Percentiles rank a stretch among this genome's conserved stretches.
These are phyloP conservation scores for Filosporella fistucella DNA, from an alignment of 495 filamentous ascomycete genomes.

Conservation along the genomic window DNA sequence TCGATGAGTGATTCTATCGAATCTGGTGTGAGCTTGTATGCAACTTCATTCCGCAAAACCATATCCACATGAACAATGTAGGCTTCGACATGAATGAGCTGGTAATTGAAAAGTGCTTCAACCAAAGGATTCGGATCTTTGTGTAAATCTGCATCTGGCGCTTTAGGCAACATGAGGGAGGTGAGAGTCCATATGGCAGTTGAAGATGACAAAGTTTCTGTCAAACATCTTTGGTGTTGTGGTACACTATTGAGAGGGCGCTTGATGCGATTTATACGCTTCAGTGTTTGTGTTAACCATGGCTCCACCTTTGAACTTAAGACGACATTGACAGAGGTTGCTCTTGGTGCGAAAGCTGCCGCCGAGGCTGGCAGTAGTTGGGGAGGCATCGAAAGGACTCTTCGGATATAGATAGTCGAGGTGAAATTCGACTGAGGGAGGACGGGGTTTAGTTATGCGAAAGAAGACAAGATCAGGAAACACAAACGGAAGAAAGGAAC, in stretches of 20 bases:
- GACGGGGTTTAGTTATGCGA: conserved; percentile 24
- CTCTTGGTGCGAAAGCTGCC: conserved; percentile 90
- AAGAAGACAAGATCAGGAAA: conserved; percentile 21
- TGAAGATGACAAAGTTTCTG: conserved; percentile 86
- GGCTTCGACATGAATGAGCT: conserved; percentile 91
- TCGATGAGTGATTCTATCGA: conserved; percentile 93
- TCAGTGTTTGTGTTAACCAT: conserved; percentile 95
- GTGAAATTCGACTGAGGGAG: conserved; percentile 16
- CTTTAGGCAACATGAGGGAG: conserved; percentile 90
- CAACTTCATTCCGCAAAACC: conserved; percentile 95
- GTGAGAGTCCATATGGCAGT: conserved; percentile 95
- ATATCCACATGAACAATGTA: conserved; percentile 99
- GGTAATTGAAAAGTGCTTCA: conserved; percentile 89
- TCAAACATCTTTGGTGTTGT: conserved; percentile 94
- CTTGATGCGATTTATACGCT: conserved; percentile 97
- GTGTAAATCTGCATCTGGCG: conserved; percentile 80
- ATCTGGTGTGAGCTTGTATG: conserved; percentile 96
- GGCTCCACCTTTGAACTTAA: conserved; percentile 91
- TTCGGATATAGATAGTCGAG: conserved; percentile 16
- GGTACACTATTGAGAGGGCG: conserved; percentile 95
- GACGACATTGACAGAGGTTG: conserved; percentile 90
- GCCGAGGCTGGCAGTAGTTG: conserved; percentile 92
- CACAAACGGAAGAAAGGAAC: conserved; percentile 27
- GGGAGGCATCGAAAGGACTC: conserved; percentile 63
- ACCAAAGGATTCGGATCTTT: conserved; percentile 84